Percentiles rank a stretch among this genome's conserved stretches.
Conservation (phyloP, 2,329 filamentous ascomycete genomes). For the Metarhizium humberi region DNA sequence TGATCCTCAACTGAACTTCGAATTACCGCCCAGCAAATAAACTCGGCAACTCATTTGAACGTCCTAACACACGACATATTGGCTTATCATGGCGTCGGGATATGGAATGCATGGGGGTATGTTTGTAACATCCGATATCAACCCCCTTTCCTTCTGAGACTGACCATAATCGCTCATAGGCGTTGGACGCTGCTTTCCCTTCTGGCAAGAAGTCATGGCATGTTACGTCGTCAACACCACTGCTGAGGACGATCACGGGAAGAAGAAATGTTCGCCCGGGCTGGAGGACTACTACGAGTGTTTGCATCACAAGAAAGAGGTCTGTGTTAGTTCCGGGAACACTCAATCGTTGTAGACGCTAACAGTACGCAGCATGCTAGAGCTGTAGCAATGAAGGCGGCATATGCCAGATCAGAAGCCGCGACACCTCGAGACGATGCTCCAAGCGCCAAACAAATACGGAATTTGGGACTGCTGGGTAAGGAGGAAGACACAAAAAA, state of each 20-base stretch:
- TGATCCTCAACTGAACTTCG: neutral
- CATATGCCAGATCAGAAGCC: slow-evolving; percentile 72
- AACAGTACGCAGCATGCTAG: slow-evolving; percentile 56
- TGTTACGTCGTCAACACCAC: slow-evolving; percentile 95
- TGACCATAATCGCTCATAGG: slow-evolving; percentile 30
- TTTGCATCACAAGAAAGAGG: slow-evolving; percentile 98
- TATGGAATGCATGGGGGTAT: slow-evolving; percentile 73
- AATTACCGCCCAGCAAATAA: neutral
- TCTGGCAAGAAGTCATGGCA: slow-evolving; percentile 98
- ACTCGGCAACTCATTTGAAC: neutral
- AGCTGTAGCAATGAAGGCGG: slow-evolving; percentile 68
- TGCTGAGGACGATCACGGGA: slow-evolving; percentile 67
- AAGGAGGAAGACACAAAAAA: slow-evolving; percentile 73
- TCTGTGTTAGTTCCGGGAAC: slow-evolving; percentile 31
- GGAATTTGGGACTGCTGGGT: slow-evolving; percentile 73
- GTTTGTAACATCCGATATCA: slow-evolving; percentile 19
- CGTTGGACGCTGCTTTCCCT: slow-evolving; percentile 83
- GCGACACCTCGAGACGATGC: slow-evolving; percentile 69
- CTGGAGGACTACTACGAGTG: slow-evolving; percentile 99
- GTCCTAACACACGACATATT: slow-evolving; percentile 12
- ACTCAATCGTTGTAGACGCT: slow-evolving; percentile 9
- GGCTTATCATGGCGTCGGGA: slow-evolving; percentile 63
- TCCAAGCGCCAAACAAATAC: slow-evolving; percentile 77
- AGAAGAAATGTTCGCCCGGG: slow-evolving; percentile 75
- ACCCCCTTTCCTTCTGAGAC: neutral